These are phyloP conservation scores for Globisporangium lucens DNA, from an alignment of 352 stramenopile genomes.

Conservation along the genomic window DNA sequence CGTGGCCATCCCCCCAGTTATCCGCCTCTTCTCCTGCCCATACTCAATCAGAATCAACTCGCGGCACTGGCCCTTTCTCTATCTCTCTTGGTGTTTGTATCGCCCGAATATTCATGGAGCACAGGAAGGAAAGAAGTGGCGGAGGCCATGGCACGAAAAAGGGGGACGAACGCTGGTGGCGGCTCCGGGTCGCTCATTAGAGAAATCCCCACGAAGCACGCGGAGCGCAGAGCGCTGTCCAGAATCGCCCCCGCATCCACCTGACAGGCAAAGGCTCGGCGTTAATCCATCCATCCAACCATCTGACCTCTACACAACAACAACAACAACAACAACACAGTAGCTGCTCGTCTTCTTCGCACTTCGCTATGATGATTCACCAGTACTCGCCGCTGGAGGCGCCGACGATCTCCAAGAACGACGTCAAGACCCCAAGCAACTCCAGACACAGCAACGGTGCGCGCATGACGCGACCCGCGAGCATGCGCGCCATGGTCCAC, in stretches of 20 bases:
- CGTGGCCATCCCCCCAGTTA: not conserved
- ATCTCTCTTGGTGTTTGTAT: constrained; percentile 10
- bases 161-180: not conserved
- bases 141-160: not conserved
- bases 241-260: not conserved
- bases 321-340: not conserved
- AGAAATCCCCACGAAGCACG: constrained; percentile 12
- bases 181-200: constrained; percentile 1
- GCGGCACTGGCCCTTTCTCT: constrained; percentile 10
- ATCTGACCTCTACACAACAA: not conserved
- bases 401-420: constrained; percentile 6
- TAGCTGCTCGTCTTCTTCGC: constrained; percentile 1
- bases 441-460: not conserved
- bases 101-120: constrained; percentile 3
- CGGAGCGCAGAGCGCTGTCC: constrained; percentile 7
- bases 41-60: constrained; percentile 9
- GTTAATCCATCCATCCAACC: not conserved
- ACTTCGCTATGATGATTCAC: constrained; percentile 18
- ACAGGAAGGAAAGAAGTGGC: not conserved
- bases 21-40: constrained; percentile 9
- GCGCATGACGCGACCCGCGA: constrained; percentile 11
- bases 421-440: not conserved
- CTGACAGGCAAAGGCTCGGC: not conserved
- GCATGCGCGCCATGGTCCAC: constrained; percentile 11
- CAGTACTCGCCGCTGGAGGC: constrained; percentile 12